These are phyloP conservation scores for Crepidotus variabilis DNA, from an alignment of 768 basidiomycete species.

Conservation along the genomic window DNA sequence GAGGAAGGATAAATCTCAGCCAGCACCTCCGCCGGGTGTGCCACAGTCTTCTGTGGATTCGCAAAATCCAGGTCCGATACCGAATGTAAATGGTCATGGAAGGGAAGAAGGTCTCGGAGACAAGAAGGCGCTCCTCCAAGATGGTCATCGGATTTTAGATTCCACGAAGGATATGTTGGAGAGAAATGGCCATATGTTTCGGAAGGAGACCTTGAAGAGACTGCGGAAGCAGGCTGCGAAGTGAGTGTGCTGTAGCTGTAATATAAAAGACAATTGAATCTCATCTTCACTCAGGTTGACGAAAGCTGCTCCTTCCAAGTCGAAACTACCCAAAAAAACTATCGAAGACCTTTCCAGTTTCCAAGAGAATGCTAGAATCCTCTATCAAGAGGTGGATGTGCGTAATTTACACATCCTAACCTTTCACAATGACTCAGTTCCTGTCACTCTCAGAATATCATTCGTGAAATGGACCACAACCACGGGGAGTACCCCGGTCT, in stretches of 20 bases:
- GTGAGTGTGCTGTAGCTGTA: slow-evolving; percentile 10
- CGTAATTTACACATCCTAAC: not conserved
- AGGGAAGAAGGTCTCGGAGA: slow-evolving; percentile 15
- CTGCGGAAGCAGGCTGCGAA: slow-evolving; percentile 23
- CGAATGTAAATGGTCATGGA: slow-evolving; percentile 5
- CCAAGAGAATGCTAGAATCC: slow-evolving; percentile 17
- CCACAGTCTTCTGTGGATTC: slow-evolving; percentile 16
- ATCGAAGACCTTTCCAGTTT: slow-evolving; percentile 16
- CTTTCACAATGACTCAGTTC: not conserved
- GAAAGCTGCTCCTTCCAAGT: slow-evolving; percentile 22
- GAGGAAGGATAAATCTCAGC: slow-evolving; percentile 17
- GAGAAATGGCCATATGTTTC: slow-evolving; percentile 16
- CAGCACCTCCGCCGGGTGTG: slow-evolving; percentile 15
- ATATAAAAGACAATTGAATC: not conserved
- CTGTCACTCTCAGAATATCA: slow-evolving; percentile 14
- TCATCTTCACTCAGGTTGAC: slow-evolving; percentile 12
- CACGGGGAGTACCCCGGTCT: slow-evolving; percentile 7
- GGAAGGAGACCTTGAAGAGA: slow-evolving; percentile 22
- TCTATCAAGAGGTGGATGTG: slow-evolving; percentile 23
- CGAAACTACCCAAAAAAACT: slow-evolving; percentile 21
- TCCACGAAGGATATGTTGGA: slow-evolving; percentile 22
- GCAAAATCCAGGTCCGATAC: slow-evolving; percentile 13
- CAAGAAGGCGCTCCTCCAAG: slow-evolving; percentile 18
- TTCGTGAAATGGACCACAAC: slow-evolving; percentile 18
- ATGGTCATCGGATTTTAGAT: slow-evolving; percentile 19